Base-by-base conservation (phyloP, 352 stramenopile genomes). In the Phytopythium aichiense region DNA sequence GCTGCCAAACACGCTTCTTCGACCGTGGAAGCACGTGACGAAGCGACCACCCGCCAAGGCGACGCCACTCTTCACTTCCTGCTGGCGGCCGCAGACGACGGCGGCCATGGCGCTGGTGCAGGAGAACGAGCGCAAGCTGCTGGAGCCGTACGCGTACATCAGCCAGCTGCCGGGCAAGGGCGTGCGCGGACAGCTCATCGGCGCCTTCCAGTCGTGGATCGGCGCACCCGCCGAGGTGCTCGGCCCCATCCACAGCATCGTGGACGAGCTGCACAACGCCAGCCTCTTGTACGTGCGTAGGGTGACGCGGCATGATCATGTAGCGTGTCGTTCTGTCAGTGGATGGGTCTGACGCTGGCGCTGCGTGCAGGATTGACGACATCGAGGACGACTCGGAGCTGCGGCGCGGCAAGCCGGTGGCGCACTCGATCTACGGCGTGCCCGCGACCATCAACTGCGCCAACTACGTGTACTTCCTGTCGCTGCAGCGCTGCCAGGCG, bases 391-490 rank as follows among this genome's bases (percentile, higher is more conserved):
- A 97, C 72, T 98, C 90, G 45, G 97, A 98, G 71, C 82, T 99
- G 67, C 79, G 97, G 16, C 79, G 97, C 7, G 96, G 96, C n/a
- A 76, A 88, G 59, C 96, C 96, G 8, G 95, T 98, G 20, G 94
- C 97, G 23, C 97, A 99, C 74, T 81, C 85, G 4, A 98, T 99
- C 71, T 99, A 98, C 72, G 97, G 97, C 38, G 77, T 99, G 8
- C 87, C 97, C 0, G 85, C 88, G 35, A 98, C 96, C n/a, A 98
- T 99, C 71, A 99, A 99, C 76, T 97, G 85, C 61, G 96, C 95
- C 56, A 99, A 99, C 69, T 99, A 99, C 73, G 94, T 98, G 11
- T 99, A 98, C 66, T 99, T 99, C 69, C 64, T 98, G 61, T 97
- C 97, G 23, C 74, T 99, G 60, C 91, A 99, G 69, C 80, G 86